Percentiles rank a stretch among this genome's conserved stretches.
These are phyloP conservation scores for Poa pratensis DNA, from an alignment of 176 grass and related monocot species.

Conservation along the genomic window DNA sequence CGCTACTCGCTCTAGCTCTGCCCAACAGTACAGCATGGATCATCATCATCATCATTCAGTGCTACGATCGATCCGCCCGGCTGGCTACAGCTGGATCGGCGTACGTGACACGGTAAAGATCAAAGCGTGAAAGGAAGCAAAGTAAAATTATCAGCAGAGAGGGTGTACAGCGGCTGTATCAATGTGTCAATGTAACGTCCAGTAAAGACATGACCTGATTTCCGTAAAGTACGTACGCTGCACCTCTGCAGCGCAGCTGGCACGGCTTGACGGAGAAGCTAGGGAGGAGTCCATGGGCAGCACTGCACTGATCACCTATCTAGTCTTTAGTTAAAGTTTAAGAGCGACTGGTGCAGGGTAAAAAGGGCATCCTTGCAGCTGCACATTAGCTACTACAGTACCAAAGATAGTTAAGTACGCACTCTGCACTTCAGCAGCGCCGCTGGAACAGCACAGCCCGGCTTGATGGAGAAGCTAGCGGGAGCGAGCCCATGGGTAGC, in stretches of 20 bases:
- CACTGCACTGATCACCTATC: no score
- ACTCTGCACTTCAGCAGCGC: neutral
- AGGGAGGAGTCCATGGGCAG: neutral
- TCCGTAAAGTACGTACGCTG: neutral
- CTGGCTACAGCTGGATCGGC: constrained; percentile 43
- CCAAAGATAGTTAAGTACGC: neutral
- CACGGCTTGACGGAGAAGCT: constrained; percentile 23
- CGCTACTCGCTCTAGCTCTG: neutral
- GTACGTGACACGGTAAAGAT: constrained; percentile 49
- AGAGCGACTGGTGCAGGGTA: no score
- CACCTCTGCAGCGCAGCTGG: neutral
- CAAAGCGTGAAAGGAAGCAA: neutral
- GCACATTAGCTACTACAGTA: no score
- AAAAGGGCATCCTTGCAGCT: no score
- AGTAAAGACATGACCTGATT: neutral
- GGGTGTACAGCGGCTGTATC: neutral
- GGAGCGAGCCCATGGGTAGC: no score
- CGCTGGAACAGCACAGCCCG: neutral
- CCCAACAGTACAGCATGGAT: neutral
- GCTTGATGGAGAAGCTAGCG: no score
- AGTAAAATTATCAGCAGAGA: neutral
- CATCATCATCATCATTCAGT: neutral
- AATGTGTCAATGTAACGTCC: neutral
- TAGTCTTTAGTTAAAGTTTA: no score
- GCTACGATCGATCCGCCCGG: neutral